phyloP scores from a whole-genome alignment of 495 filamentous ascomycete genomes.

The Tirmania nivea region DNA sequence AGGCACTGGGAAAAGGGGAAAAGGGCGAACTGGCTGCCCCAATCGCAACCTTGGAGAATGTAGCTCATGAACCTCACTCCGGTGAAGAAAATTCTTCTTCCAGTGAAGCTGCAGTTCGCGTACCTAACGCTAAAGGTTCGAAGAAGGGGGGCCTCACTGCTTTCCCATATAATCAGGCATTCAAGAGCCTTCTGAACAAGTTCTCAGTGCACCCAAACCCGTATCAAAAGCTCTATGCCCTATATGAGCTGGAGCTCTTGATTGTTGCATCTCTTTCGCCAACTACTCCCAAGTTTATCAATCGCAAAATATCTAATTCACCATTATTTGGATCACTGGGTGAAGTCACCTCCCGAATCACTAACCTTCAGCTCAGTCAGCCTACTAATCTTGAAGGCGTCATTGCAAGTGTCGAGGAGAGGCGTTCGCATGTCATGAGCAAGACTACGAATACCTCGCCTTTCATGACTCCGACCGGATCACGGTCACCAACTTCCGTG shows the following conservation, averaged over 20 bases:
- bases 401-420: conserved; percentile 46
- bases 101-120: conserved; percentile 24
- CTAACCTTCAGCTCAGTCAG: conserved; percentile 16
- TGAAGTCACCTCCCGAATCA: conserved; percentile 14
- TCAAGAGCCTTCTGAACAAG: conserved; percentile 56
- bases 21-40: conserved; percentile 27
- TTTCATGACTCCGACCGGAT: conserved; percentile 20
- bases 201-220: conserved; percentile 85
- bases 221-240: conserved; percentile 59
- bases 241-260: conserved; percentile 62
- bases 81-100: conserved; percentile 23
- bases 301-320: conserved; percentile 11
- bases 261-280: conserved; percentile 55
- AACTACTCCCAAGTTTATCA: conserved; percentile 4
- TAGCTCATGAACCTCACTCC: conserved; percentile 22
- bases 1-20: conserved; percentile 22
- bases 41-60: conserved; percentile 26
- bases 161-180: conserved; percentile 55
- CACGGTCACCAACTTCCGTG: conserved; percentile 24
- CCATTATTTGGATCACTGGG: conserved; percentile 16
- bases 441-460: conserved; percentile 13
- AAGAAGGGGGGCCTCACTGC: conserved; percentile 21
- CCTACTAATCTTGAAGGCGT: conserved; percentile 36
- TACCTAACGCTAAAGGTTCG: conserved; percentile 8
- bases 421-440: conserved; percentile 31